phyloP scores from a whole-genome alignment of 2,329 filamentous ascomycete genomes.

The Cladobotryum mycophilum region DNA sequence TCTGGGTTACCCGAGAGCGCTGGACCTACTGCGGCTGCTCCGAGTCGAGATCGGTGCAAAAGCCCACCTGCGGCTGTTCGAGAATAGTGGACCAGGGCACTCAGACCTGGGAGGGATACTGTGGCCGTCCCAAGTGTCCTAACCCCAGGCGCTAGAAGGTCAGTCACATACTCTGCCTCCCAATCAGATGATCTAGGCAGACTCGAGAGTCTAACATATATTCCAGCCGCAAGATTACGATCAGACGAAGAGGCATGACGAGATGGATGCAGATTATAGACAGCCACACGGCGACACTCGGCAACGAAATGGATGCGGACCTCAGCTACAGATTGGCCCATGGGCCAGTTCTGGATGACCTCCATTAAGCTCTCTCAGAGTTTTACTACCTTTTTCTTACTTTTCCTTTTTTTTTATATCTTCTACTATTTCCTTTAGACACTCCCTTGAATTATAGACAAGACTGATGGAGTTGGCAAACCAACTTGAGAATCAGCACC shows the following conservation, averaged over 20 bases:
- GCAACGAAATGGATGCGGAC: neutral
- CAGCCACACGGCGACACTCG: slow-evolving; percentile 12
- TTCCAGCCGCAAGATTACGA: neutral
- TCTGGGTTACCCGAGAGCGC: slow-evolving; percentile 26
- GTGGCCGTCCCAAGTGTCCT: slow-evolving; percentile 24
- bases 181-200: neutral
- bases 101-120: slow-evolving; percentile 28
- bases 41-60: slow-evolving; percentile 15
- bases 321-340: neutral
- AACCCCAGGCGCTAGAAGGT: slow-evolving; percentile 19
- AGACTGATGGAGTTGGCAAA: neutral
- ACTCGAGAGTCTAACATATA: neutral
- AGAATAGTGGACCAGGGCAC: slow-evolving; percentile 22
- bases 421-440: neutral
- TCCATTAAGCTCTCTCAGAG: neutral
- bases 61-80: slow-evolving; percentile 25
- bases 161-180: neutral
- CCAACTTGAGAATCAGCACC: neutral
- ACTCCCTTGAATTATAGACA: neutral
- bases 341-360: neutral
- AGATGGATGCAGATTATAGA: slow-evolving; percentile 18
- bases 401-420: neutral
- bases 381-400: too few species aligned
- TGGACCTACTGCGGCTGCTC: slow-evolving; percentile 29
- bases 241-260: neutral